Evolutionary conservation across 371 early-diverging fungal genomes (phyloP).

Genomic region (Capillidium heterosporum): DNA sequence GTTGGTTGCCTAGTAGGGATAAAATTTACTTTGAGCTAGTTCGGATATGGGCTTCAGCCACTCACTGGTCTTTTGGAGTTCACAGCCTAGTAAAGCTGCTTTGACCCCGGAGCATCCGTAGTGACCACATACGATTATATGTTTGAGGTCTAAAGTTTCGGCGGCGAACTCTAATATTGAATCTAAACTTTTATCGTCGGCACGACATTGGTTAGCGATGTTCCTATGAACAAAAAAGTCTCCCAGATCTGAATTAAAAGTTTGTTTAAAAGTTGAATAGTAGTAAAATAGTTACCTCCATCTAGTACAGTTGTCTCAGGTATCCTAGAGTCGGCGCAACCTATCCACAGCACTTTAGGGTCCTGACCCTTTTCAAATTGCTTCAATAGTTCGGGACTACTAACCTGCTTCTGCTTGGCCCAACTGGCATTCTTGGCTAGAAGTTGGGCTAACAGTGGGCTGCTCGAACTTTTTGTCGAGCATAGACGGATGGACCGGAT

Average conservation of each 20-base stretch:
- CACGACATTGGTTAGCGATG: slow-evolving; percentile 77
- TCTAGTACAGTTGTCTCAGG: slow-evolving; percentile 32
- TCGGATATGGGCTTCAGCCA: slow-evolving; percentile 68
- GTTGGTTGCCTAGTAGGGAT: neutral
- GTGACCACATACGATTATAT: slow-evolving; percentile 86
- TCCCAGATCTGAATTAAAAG: slow-evolving; percentile 29
- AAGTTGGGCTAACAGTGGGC: neutral
- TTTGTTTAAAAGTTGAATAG: neutral
- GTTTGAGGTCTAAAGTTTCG: slow-evolving; percentile 72
- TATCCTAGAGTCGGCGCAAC: slow-evolving; percentile 80
- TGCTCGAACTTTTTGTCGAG: too few species aligned
- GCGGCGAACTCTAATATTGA: slow-evolving; percentile 86
- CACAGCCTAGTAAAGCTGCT: slow-evolving; percentile 35
- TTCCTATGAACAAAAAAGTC: slow-evolving; percentile 91
- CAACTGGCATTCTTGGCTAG: neutral
- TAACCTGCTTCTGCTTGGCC: neutral
- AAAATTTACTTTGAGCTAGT: slow-evolving; percentile 14
- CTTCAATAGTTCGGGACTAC: neutral
- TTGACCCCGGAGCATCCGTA: slow-evolving; percentile 77
- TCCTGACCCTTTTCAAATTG: slow-evolving; percentile 28
- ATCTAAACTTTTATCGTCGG: slow-evolving; percentile 59
- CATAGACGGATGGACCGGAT: too few species aligned
- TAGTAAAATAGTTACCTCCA: neutral
- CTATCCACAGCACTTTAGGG: slow-evolving; percentile 87
- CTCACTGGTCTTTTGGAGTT: slow-evolving; percentile 63